These are phyloP conservation scores for Penicillium frequentans DNA, from an alignment of 2,329 filamentous ascomycete genomes.

Conservation along the genomic window DNA sequence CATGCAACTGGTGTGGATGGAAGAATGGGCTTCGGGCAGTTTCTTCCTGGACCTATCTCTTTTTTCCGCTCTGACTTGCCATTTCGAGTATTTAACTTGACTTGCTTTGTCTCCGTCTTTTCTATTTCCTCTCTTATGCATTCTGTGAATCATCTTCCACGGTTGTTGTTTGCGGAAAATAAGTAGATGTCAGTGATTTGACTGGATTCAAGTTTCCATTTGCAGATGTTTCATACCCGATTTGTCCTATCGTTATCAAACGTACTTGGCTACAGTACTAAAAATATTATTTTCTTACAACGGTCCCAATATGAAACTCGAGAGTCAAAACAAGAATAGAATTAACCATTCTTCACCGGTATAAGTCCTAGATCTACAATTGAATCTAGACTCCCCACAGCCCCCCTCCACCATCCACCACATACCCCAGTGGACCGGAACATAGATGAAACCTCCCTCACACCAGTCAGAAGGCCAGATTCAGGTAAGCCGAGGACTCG, in stretches of 20 bases:
- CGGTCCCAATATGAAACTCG: not conserved
- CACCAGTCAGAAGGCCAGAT: not conserved
- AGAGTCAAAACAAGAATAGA: not conserved
- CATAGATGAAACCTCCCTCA: not conserved
- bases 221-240: not conserved
- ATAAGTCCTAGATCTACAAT: no score
- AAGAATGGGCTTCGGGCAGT: not conserved
- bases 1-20: not conserved
- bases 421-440: not conserved
- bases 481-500: not conserved
- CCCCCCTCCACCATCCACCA: not conserved
- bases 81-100: conserved; percentile 10
- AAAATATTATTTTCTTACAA: not conserved
- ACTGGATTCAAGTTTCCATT: not conserved
- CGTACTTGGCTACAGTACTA: not conserved
- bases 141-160: not conserved
- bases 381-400: not conserved
- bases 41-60: not conserved
- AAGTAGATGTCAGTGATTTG: not conserved
- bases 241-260: not conserved
- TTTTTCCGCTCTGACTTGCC: not conserved
- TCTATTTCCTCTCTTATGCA: not conserved
- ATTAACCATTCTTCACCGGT: not conserved
- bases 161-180: not conserved
- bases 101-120: not conserved